Evolutionary conservation across 305 asterid species (phyloP).

Genomic region (Fraxinus xanthoxyloides): DNA sequence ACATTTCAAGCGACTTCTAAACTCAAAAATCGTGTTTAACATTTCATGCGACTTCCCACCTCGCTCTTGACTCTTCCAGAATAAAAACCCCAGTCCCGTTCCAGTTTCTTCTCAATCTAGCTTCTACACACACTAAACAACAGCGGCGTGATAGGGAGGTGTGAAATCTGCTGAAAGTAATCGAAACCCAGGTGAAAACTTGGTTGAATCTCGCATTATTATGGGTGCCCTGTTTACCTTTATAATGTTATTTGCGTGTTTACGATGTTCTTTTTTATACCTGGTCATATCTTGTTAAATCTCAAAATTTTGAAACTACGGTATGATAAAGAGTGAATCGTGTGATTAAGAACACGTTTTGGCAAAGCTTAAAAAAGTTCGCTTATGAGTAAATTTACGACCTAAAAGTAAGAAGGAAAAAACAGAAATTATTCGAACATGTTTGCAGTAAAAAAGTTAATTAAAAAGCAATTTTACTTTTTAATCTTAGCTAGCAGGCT

Average conservation of each 20-base stretch:
- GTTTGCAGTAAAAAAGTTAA: not conserved
- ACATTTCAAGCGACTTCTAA: not conserved
- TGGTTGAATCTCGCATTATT: not conserved
- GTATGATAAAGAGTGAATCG: not conserved
- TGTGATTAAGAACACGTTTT: not conserved
- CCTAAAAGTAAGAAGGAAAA: not conserved
- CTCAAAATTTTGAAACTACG: not conserved
- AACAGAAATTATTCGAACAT: not conserved
- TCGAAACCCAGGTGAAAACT: not conserved
- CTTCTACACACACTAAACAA: not conserved
- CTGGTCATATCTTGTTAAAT: not conserved
- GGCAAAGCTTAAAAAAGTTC: not conserved
- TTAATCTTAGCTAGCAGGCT: not conserved
- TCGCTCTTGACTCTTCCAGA: not conserved
- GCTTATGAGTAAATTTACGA: not conserved
- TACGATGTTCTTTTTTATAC: not conserved
- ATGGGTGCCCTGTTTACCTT: not conserved
- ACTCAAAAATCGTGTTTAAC: not conserved
- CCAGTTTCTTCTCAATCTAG: not conserved
- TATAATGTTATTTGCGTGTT: not conserved
- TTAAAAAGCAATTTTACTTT: not conserved
- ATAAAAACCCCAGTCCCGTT: not conserved
- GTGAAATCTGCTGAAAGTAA: not conserved
- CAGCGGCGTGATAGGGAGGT: not conserved
- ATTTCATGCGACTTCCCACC: not conserved